Evolutionary conservation across 2,329 filamentous ascomycete genomes (phyloP).

Genomic region (Microthyrium microscopicum): DNA sequence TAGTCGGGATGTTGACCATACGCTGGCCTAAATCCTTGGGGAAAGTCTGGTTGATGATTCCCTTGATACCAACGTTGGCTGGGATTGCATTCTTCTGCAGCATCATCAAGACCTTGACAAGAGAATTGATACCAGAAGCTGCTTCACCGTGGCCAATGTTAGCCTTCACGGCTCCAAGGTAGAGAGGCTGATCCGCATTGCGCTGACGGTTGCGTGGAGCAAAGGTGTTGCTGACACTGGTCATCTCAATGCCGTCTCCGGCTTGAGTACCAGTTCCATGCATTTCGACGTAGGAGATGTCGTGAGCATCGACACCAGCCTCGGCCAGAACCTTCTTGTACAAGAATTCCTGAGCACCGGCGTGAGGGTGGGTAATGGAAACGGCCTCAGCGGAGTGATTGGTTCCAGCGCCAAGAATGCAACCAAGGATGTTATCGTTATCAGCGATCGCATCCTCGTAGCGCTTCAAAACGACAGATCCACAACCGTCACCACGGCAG

Average conservation of each 20-base stretch:
- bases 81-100: constrained; percentile 36
- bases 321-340: constrained; percentile 55
- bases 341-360: constrained; percentile 54
- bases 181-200: constrained; percentile 30
- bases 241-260: constrained; percentile 69
- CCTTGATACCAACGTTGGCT: constrained; percentile 38
- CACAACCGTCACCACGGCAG: constrained; percentile 62
- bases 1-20: constrained; percentile 34
- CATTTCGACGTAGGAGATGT: constrained; percentile 76
- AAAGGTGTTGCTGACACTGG: constrained; percentile 51
- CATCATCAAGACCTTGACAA: constrained; percentile 37
- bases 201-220: constrained; percentile 36
- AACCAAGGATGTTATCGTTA: constrained; percentile 54
- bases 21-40: constrained; percentile 34
- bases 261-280: constrained; percentile 80
- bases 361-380: constrained; percentile 73
- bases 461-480: constrained; percentile 60
- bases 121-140: constrained; percentile 36
- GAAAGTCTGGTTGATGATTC: constrained; percentile 38
- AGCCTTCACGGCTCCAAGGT: constrained; percentile 38
- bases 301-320: constrained; percentile 56
- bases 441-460: constrained; percentile 63
- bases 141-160: constrained; percentile 39
- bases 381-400: constrained; percentile 71
- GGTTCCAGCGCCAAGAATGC: constrained; percentile 57